These are phyloP conservation scores for Penicillium concentricum DNA, from an alignment of 2,329 filamentous ascomycete genomes.

Conservation along the genomic window DNA sequence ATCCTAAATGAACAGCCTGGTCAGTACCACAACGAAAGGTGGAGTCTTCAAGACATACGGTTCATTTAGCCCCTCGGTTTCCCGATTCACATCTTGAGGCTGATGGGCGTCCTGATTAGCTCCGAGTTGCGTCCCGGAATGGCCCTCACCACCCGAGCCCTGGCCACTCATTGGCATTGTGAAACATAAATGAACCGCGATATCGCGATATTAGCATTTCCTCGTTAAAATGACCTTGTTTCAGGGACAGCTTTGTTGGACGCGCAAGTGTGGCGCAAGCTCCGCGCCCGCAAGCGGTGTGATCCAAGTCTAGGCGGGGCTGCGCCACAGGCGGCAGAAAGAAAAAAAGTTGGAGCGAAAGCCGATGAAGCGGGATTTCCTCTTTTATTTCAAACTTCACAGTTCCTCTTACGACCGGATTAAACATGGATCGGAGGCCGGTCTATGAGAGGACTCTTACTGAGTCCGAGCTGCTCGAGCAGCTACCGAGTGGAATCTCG, in stretches of 20 bases:
- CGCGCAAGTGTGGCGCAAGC: constrained; percentile 31
- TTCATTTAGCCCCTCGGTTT: constrained; percentile 32
- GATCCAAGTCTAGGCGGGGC: constrained; percentile 21
- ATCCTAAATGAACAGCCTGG: constrained; percentile 27
- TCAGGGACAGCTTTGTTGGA: constrained; percentile 14
- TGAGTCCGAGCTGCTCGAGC: constrained; percentile 51
- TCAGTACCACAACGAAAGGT: constrained; percentile 6
- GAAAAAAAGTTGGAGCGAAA: constrained; percentile 31
- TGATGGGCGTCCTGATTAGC: constrained; percentile 17
- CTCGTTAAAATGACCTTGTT: constrained; percentile 5
- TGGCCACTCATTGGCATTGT: constrained; percentile 28
- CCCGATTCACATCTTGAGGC: constrained; percentile 21
- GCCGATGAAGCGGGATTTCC: constrained; percentile 16
- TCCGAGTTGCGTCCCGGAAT: constrained; percentile 9
- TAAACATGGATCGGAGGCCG: constrained; percentile 41
- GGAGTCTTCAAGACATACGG: constrained; percentile 30
- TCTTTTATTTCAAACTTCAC: constrained; percentile 25
- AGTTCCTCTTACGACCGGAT: constrained; percentile 36
- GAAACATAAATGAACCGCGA: constrained; percentile 22
- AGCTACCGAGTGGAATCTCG: constrained; percentile 69
- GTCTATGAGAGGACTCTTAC: constrained; percentile 53
- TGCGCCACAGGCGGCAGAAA: constrained; percentile 33
- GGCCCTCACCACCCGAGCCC: constrained; percentile 14
- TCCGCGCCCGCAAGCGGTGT: constrained; percentile 15
- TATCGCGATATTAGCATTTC: constrained; percentile 19